These are phyloP conservation scores for Macaranga tanarius DNA, from an alignment of 441 rosid genomes.

Conservation along the genomic window DNA sequence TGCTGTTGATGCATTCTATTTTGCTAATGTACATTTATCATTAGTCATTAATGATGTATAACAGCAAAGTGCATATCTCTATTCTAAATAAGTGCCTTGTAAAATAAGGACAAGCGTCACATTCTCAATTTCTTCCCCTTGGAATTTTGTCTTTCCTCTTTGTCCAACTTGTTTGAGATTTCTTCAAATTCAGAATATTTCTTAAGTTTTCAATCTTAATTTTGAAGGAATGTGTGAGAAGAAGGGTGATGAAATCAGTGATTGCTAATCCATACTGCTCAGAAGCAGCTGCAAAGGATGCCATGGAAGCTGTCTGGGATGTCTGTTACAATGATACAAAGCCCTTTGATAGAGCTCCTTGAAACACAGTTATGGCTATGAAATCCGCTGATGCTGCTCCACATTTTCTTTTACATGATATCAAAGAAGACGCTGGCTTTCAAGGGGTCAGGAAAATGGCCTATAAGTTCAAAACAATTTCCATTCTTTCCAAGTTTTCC, in stretches of 20 bases:
- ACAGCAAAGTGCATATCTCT: not conserved
- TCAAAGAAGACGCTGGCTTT: not conserved
- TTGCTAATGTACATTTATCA: not conserved
- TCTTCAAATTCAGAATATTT: constrained; percentile 1
- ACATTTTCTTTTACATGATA: not conserved
- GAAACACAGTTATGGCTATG: constrained; percentile 21
- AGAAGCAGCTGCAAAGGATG: constrained; percentile 71
- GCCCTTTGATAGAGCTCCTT: constrained; percentile 97
- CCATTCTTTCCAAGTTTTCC: constrained; percentile 7
- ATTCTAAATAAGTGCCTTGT: not conserved
- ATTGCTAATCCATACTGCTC: constrained; percentile 75
- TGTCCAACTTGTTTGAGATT: not conserved
- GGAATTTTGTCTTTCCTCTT: not conserved
- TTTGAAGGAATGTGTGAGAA: constrained; percentile 78
- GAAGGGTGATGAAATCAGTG: constrained; percentile 82
- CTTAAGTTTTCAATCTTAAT: constrained; percentile 19
- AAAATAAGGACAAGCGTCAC: not conserved
- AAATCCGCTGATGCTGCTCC: constrained; percentile 10
- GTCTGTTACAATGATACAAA: constrained; percentile 87
- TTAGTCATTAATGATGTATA: not conserved
- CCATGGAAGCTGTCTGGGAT: constrained; percentile 96
- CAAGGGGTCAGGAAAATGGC: not conserved
- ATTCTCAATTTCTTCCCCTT: not conserved
- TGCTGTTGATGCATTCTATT: not conserved
- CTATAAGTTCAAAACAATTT: not conserved